Evolutionary conservation across 306 rosid species (phyloP), one percentile per base, ranked within the genome.

Genomic region (Luffa aegyptiaca): DNA sequence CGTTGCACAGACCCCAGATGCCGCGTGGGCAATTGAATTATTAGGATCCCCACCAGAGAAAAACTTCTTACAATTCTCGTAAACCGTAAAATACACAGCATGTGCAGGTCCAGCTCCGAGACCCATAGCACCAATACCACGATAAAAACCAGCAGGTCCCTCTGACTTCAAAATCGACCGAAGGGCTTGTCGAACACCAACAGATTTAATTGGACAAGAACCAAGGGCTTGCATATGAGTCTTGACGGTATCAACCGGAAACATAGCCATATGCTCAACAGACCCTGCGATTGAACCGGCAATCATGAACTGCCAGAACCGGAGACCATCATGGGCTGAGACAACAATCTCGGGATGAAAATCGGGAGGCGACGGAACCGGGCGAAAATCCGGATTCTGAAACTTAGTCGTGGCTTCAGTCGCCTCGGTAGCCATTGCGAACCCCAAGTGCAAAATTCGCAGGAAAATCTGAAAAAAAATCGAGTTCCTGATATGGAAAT

Each of bases 51-150:
- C 92, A 1, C 76, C 74, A 1, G 97, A 86, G 59, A 92, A 89
- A 4, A 64, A 80, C 52, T 87, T 83, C 83, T 94, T 94, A 77
- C 87, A 91, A 11, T 81, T 52, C 84, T 94, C 98, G 68, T 92
- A 92, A 46, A 91, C 89, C 0, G 97, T 91, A 80, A 94, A 94
- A 79, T 94, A 91, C n/a, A 92, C 95, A 0, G 98, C 98, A 58
- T 94, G 98, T 18, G 98, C 96, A 1, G 98, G 98, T 5, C 97
- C 98, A 0, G 98, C 97, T 17, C 97, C 98, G 14, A 94, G 97
- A 45, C 90, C 96, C 97, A 94, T 94, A 10, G 98, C 97, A 0
- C 87, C 93, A 9, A 94, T 90, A 9, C 98, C 97, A 1, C 95
- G 90, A 82, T 94, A 94, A 33, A 94, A 87, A 0, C 94, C 95